These are phyloP conservation scores for Xanthoconium stramineum DNA, from an alignment of 768 basidiomycete species.

Conservation along the genomic window DNA sequence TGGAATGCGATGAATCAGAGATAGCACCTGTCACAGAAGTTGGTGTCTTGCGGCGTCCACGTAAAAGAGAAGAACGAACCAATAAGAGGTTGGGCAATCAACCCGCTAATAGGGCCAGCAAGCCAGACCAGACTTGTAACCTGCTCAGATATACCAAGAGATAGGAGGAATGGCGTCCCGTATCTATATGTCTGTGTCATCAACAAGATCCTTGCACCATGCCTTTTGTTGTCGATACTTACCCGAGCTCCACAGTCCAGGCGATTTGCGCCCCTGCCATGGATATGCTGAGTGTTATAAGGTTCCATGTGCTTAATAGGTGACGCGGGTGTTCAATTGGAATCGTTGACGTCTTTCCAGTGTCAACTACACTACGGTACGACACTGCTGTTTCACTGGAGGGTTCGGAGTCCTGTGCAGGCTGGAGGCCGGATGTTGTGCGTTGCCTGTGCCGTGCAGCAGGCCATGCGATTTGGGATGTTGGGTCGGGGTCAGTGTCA, in stretches of 20 bases:
- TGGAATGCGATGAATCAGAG: constrained; percentile 90
- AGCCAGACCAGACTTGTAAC: constrained; percentile 95
- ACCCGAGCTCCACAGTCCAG: constrained; percentile 96
- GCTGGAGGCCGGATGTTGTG: constrained; percentile 20
- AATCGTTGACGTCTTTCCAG: constrained; percentile 19
- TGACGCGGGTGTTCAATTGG: constrained; percentile 25
- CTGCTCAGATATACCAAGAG: constrained; percentile 78
- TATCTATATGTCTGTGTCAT: constrained; percentile 52
- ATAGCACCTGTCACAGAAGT: constrained; percentile 65
- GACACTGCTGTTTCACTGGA: constrained; percentile 20
- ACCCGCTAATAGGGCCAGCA: constrained; percentile 90
- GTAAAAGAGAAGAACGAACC: constrained; percentile 44
- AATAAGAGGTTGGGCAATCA: constrained; percentile 96
- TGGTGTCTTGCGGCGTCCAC: background rate
- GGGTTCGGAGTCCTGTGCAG: constrained; percentile 21
- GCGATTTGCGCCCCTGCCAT: constrained; percentile 95
- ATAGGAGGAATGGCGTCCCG: constrained; percentile 90
- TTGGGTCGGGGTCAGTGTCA: constrained; percentile 69
- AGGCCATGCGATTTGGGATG: constrained; percentile 78
- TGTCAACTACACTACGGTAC: constrained; percentile 33
- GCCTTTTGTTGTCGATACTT: constrained; percentile 25
- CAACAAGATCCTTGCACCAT: background rate
- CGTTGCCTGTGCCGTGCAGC: constrained; percentile 37
- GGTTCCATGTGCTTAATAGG: constrained; percentile 55
- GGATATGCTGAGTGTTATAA: constrained; percentile 80